Conservation (phyloP, 2,329 filamentous ascomycete species). For the Cryphonectria radicalis region DNA sequence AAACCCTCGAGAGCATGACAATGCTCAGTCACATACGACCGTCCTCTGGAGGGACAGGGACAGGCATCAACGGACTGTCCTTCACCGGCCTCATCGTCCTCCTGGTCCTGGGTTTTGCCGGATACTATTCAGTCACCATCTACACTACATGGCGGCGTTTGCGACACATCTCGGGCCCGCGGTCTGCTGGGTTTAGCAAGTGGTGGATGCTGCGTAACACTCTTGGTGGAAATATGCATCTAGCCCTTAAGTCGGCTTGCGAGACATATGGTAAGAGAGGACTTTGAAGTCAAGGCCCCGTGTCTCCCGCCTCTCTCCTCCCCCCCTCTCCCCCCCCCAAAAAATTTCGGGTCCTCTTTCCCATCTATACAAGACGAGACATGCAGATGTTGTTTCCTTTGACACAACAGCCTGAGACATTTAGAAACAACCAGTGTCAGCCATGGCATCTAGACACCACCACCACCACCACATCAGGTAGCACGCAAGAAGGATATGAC, state of each 20-base stretch:
- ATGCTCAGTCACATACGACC: constrained; percentile 22
- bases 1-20: constrained; percentile 16
- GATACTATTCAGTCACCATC: constrained; percentile 30
- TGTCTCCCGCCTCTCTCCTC: not conserved
- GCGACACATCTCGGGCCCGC: constrained; percentile 36
- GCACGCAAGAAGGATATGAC: constrained; percentile 5
- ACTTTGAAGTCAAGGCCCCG: constrained; percentile 1
- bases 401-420: constrained; percentile 24
- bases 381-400: constrained; percentile 25
- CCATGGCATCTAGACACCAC: not conserved
- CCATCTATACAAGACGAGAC: constrained; percentile 26
- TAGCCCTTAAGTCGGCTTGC: constrained; percentile 34
- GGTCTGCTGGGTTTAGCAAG: constrained; percentile 34
- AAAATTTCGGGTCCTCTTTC: constrained; percentile 13
- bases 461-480: not conserved
- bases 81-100: constrained; percentile 21
- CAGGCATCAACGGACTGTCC: constrained; percentile 11
- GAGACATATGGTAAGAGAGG: constrained; percentile 33
- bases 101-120: constrained; percentile 26
- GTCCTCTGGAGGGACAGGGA: constrained; percentile 5
- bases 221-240: constrained; percentile 35
- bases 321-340: constrained; percentile 14
- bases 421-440: constrained; percentile 9
- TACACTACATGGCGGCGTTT: constrained; percentile 34
- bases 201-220: constrained; percentile 39